Evolutionary conservation across 371 early-diverging fungal genomes (phyloP), one percentile per base, ranked within the genome.

Genomic region (Mortierella sp.): DNA sequence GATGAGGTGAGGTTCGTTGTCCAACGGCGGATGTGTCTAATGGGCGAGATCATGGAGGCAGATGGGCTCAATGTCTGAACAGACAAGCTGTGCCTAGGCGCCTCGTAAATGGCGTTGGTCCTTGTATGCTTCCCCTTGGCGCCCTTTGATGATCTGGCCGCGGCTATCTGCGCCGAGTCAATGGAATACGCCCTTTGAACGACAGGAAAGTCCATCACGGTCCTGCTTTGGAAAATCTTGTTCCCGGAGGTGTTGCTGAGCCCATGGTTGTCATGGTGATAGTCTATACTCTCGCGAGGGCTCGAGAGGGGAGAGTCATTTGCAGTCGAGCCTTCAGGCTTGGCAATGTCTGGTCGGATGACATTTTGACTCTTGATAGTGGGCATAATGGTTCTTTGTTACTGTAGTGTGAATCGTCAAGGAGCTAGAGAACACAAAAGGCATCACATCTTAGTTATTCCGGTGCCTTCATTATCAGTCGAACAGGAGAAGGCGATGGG

Each of bases 21-120:
- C 76, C 76, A 76, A 19, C 62, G 54, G 2, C 76, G 68, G 39
- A 76, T 55, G 14, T 76, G 76, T 31, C 56, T 60, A 48, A 76
- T 68, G n/a, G 76, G 56, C 3, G 69, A 67, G 17, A 7, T 60
- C 9, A 49, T 27, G 0, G 57, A 37, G 21, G 52, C 43, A 3
- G 52, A 6, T 6, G 56, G 37, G 37, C 34, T 67, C 44, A 10
- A 34, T n/a, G n/a, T n/a, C n/a, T n/a, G n/a, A 34, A 10, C 34
- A 7, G 34, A 34, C 34, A 34, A 34, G n/a, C n/a, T n/a, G n/a
- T n/a, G n/a, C n/a, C n/a, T n/a, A n/a, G n/a, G n/a, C n/a, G n/a
- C n/a, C n/a, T n/a, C n/a, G n/a, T n/a, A n/a, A n/a, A n/a, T n/a
- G n/a, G n/a, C n/a, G n/a, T 50, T 21, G 57, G 14, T 39, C 44